Percentiles rank a stretch among this genome's conserved stretches.
phyloP scores from a whole-genome alignment of 805 yeast species.

The Zygosaccharomyces siamensis region DNA sequence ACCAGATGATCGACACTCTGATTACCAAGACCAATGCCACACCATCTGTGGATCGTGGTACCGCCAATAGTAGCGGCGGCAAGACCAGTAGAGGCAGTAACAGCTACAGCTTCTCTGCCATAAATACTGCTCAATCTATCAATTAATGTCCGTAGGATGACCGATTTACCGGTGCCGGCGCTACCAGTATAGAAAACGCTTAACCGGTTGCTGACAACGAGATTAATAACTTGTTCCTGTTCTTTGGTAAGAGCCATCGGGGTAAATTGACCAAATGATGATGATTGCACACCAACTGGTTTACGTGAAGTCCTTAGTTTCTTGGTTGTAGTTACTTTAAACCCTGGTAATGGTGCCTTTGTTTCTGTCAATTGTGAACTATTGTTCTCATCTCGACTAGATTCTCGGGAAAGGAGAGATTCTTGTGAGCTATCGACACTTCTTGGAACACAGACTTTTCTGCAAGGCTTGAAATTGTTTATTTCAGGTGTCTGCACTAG shows the following conservation, averaged over 20 bases:
- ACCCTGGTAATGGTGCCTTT: slow-evolving; percentile 6
- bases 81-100: slow-evolving; percentile 93
- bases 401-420: not conserved
- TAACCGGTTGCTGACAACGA: slow-evolving; percentile 45
- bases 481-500: slow-evolving; percentile 21
- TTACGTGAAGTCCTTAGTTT: slow-evolving; percentile 12
- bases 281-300: not conserved
- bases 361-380: not conserved
- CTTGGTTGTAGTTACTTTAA: slow-evolving; percentile 18
- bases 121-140: slow-evolving; percentile 42
- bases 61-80: slow-evolving; percentile 97
- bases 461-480: slow-evolving; percentile 24
- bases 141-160: slow-evolving; percentile 61
- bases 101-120: slow-evolving; percentile 55
- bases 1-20: slow-evolving; percentile 44
- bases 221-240: slow-evolving; percentile 48
- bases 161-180: slow-evolving; percentile 87
- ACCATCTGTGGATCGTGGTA: slow-evolving; percentile 74
- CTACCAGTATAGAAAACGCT: slow-evolving; percentile 76
- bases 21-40: slow-evolving; percentile 79
- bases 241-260: slow-evolving; percentile 38
- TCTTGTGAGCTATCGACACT: not conserved
- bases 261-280: slow-evolving; percentile 10
- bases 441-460: not conserved
- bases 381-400: not conserved